phyloP scores from a whole-genome alignment of 306 rosid species.

The Cyamopsis tetragonoloba region DNA sequence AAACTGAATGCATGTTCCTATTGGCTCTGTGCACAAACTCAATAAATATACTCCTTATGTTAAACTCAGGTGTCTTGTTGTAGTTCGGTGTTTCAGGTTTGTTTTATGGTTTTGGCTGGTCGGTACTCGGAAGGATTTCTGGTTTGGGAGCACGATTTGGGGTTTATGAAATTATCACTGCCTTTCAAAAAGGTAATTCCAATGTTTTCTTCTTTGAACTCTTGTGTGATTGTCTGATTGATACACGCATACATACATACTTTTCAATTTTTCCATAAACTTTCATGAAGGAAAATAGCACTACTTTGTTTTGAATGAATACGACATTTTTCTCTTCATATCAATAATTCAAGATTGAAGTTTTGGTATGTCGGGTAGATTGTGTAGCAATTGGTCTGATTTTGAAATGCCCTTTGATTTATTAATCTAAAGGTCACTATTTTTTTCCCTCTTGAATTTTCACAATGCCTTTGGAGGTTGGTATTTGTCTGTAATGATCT shows the following conservation, averaged over 20 bases:
- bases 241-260: no score
- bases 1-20: constrained; percentile 4
- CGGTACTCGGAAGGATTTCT: constrained; percentile 65
- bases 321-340: not conserved
- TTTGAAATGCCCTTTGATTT: not conserved
- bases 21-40: not conserved
- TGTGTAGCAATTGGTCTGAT: not conserved
- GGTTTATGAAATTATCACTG: constrained; percentile 77
- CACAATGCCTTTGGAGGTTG: not conserved
- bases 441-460: not conserved
- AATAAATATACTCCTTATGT: not conserved
- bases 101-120: constrained; percentile 72
- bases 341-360: not conserved
- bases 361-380: not conserved
- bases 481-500: not conserved
- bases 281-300: not conserved
- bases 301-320: not conserved
- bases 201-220: not conserved
- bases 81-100: constrained; percentile 51
- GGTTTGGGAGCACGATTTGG: constrained; percentile 92
- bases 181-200: constrained; percentile 64
- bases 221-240: not conserved
- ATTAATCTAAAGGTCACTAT: not conserved
- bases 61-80: constrained; percentile 17
- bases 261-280: not conserved